A percentile compares a stretch with the other conserved stretches of the same genome.
Conservation (phyloP, 768 basidiomycete species). For the Tylopilus subfusipes region DNA sequence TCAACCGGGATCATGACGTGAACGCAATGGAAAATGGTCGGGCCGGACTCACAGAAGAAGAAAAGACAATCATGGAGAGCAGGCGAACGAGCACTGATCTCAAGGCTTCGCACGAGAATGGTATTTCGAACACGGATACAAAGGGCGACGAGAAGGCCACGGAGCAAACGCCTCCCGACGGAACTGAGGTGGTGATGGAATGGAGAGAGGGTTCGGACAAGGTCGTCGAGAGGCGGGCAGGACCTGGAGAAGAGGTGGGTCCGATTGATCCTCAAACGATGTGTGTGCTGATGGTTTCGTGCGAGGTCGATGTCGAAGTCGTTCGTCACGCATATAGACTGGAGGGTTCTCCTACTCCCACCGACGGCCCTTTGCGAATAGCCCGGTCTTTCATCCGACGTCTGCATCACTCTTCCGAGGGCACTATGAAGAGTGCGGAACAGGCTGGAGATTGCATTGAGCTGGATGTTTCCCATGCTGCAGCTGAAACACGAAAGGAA, state of each 20-base stretch:
- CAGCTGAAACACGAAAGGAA: conserved; percentile 13
- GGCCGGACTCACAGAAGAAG: conserved; percentile 27
- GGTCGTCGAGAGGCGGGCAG: conserved; percentile 57
- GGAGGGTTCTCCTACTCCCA: conserved; percentile 2
- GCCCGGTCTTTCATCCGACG: conserved; percentile 12
- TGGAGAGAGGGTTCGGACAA: conserved; percentile 72
- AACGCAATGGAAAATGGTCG: conserved; percentile 51
- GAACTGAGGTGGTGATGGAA: conserved; percentile 40
- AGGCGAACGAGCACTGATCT: conserved; percentile 16
- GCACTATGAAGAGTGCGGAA: conserved; percentile 25
- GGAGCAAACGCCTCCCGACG: conserved; percentile 45
- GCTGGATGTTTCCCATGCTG: conserved; percentile 15
- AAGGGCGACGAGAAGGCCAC: conserved; percentile 21
- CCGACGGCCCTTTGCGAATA: background rate
- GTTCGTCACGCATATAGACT: conserved; percentile 40
- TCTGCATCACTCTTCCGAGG: conserved; percentile 13
- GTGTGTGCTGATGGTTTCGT: conserved; percentile 14
- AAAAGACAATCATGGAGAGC: conserved; percentile 27
- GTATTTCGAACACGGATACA: conserved; percentile 5
- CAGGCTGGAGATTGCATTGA: conserved; percentile 18
- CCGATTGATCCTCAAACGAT: background rate
- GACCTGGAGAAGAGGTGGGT: conserved; percentile 66
- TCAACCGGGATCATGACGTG: conserved; percentile 68
- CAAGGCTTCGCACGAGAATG: conserved; percentile 7
- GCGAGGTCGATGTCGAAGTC: conserved; percentile 63